These are phyloP conservation scores for Strobilomyces dryophilus DNA, from an alignment of 768 basidiomycete species.

Conservation along the genomic window DNA sequence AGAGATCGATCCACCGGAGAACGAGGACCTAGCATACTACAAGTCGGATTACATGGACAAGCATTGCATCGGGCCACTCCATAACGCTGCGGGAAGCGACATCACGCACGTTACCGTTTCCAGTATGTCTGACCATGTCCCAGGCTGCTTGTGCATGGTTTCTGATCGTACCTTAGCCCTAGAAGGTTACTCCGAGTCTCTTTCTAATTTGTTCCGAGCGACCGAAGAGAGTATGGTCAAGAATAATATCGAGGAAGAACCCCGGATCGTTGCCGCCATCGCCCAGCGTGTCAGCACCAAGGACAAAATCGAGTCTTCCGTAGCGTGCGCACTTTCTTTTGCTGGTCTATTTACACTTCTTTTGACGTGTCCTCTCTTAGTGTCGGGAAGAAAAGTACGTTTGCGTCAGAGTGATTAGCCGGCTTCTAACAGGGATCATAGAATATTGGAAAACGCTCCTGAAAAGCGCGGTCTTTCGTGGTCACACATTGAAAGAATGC, in stretches of 20 bases:
- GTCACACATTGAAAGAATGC: conserved; percentile 7
- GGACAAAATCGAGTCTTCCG: neutral
- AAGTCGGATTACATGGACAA: neutral
- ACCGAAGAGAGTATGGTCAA: conserved; percentile 4
- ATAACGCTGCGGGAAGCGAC: too few relatives aligned
- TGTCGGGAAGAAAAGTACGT: neutral
- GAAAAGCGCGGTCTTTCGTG: conserved; percentile 6
- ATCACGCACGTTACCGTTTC: too few relatives aligned
- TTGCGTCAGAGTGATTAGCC: too few relatives aligned
- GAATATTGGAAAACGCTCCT: conserved; percentile 12
- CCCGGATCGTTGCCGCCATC: conserved; percentile 8
- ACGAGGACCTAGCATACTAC: neutral
- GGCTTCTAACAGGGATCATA: neutral
- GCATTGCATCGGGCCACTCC: too few relatives aligned
- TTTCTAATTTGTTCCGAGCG: neutral
- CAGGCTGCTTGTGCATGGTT: too few relatives aligned
- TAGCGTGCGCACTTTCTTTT: conserved; percentile 1
- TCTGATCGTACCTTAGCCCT: neutral
- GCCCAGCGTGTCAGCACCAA: conserved; percentile 1
- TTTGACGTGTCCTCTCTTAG: neutral
- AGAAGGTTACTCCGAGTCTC: conserved; percentile 3
- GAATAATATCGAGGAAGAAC: conserved; percentile 7
- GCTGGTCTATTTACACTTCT: neutral
- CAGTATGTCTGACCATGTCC: too few relatives aligned
- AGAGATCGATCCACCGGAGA: neutral